Base-by-base conservation (phyloP, 805 yeast genomes). In the Priceomyces castillae region DNA sequence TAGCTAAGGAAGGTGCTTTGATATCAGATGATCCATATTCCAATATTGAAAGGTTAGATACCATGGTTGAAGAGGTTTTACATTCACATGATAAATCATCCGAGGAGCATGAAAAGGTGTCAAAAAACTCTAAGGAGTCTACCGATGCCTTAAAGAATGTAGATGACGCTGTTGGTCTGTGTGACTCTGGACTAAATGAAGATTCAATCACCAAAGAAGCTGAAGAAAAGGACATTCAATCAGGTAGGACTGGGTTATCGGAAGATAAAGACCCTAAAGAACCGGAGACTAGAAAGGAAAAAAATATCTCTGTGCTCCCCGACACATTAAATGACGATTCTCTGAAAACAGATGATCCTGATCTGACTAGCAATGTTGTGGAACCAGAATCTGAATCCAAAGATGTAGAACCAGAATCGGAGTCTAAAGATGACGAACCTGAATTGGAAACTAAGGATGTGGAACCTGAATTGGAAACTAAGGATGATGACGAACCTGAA, bases 1-100 rank as follows among this genome's bases (percentile, higher is more conserved):
- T 81, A 49, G 74, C 68, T 28, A 62, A 71, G 42, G 85, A 78
- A 52, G 86, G 86, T 37, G 86, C 81, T 0, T 63, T 81, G 44
- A 61, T 75, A 25, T 60, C 63, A 34, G 81, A 74, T 47, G 82
- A 78, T 39, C 74, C 75, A 1, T 76, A 71, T 48, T 65, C 71
- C 4, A 74, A 69, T 39, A 69, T 75, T 47, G 71, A 71, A 28
- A 72, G 69, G 41, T 67, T 77, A 42, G 82, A 78, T 50, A 71
- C 66, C 36, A 77, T 79, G 55, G 71, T 76, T 39, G 69, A 69
- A 42, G 66, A 63, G 35, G 79, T 77, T n/a, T 64, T 76, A 53
- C 65, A 41, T 35, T 60, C n/a, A 22, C 19, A 38, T 23, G 41
- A 15, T 14, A 37, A 23, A 37, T 4, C 12, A 4, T 3, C 15